Evolutionary conservation across 495 filamentous ascomycete genomes (phyloP), one percentile per base, ranked within the genome.

Genomic region (Penicillium samsonianum): DNA sequence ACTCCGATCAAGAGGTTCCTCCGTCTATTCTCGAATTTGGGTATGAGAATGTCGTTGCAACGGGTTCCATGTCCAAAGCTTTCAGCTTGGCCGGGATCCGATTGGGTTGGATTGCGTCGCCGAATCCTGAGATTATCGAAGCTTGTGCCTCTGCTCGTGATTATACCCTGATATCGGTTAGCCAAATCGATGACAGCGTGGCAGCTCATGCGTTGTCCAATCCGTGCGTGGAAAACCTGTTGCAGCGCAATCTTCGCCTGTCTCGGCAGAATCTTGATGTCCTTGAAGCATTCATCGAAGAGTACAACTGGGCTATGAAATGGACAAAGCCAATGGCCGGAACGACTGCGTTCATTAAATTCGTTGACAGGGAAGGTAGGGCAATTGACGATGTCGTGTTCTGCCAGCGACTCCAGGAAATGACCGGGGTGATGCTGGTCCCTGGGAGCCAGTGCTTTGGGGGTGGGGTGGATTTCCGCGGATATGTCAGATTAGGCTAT

Each of bases 81-180:
- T 95, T 89, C 72, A 85, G 90, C 38, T 72, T 96, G 16, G 91
- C 91, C 0, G 92, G 91, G 19, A 84, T 95, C 52, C 83, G 91
- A 0, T 67, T 91, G 4, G 91, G 92, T 28, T 96, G 92, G 91
- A 78, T 94, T 55, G 89, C 87, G 1, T 86, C 86, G 31, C 80
- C 85, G 3, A 80, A 84, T 67, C 55, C 66, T 6, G 69, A 73
- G 5, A 75, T 95, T 50, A 79, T 93, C 49, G 82, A 88, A 54
- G 74, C 79, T 20, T 80, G 85, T 42, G 84, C 86, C 2, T 59
- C 75, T 10, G 85, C 85, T 2, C 77, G 91, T n/a, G 82, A 95
- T 69, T 96, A 91, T 76, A 93, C 90, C 2, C 88, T 86, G n/a
- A 96, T 95, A 59, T 88, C 87, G 30, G 90, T 96, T 3, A 85